Conservation (phyloP, 306 rosid genomes). For the Hylodesmum podocarpum region DNA sequence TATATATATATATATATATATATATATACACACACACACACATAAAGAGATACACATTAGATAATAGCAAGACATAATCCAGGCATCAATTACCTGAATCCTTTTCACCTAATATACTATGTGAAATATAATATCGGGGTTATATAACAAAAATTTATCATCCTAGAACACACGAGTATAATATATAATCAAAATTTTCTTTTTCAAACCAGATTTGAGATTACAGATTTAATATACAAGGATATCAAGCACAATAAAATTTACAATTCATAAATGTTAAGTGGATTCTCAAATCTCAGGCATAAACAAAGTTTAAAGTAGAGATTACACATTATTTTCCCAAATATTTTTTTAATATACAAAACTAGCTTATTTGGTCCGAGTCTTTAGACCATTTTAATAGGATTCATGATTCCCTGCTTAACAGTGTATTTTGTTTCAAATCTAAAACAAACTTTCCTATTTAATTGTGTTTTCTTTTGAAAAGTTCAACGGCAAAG, state of each 20-base stretch:
- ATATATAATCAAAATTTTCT: too few relatives aligned
- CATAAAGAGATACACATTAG: too few relatives aligned
- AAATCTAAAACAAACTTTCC: conserved; percentile 49
- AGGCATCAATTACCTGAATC: too few relatives aligned
- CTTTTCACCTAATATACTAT: too few relatives aligned
- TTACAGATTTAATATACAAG: not conserved
- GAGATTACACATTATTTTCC: not conserved
- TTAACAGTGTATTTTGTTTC: not conserved
- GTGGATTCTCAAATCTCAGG: not conserved
- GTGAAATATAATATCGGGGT: too few relatives aligned
- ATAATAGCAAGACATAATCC: too few relatives aligned
- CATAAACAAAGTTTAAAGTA: not conserved
- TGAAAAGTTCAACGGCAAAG: conserved; percentile 50
- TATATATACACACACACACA: too few relatives aligned
- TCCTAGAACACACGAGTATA: too few relatives aligned
- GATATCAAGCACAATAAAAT: not conserved
- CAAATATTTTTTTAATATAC: too few relatives aligned
- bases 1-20: too few relatives aligned
- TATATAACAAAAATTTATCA: too few relatives aligned
- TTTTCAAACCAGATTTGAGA: too few relatives aligned
- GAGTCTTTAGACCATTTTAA: conserved; percentile 31
- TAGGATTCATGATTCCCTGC: conserved; percentile 8
- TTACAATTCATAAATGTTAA: not conserved
- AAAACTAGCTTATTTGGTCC: not conserved
- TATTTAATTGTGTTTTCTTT: conserved; percentile 28